Percentiles rank a stretch among this genome's conserved stretches.
These are phyloP conservation scores for Neurospora sp. DNA, from an alignment of 495 filamentous ascomycete species.

Conservation along the genomic window DNA sequence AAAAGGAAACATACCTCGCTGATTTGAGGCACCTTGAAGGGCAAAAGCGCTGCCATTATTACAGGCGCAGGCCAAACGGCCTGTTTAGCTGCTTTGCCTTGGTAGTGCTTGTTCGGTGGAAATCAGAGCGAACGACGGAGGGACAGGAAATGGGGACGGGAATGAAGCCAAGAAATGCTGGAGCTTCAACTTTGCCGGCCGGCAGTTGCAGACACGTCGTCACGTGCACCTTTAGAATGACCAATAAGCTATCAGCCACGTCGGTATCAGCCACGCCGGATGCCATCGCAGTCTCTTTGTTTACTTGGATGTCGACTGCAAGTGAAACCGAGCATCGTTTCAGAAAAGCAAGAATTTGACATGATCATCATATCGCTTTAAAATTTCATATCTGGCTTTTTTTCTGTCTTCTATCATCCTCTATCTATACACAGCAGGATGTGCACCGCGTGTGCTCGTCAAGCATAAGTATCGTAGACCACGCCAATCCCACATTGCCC, in stretches of 20 bases:
- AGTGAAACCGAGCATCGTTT: background rate
- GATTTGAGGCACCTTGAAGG: conserved; percentile 27
- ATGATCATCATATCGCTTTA: background rate
- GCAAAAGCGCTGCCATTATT: background rate
- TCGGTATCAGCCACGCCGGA: background rate
- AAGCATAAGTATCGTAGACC: background rate
- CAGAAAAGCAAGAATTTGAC: background rate
- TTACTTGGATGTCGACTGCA: background rate
- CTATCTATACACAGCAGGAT: background rate
- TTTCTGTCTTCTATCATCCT: background rate
- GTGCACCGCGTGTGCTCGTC: background rate
- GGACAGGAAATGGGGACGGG: background rate
- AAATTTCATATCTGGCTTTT: background rate
- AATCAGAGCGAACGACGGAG: background rate
- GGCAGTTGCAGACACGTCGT: background rate
- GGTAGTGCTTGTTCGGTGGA: background rate
- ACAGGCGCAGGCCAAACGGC: background rate
- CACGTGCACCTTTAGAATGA: background rate
- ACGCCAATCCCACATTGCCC: background rate
- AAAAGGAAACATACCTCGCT: conserved; percentile 36
- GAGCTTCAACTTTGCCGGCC: background rate
- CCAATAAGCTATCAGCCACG: background rate
- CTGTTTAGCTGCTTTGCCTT: background rate
- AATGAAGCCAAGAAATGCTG: background rate
- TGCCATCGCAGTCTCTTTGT: background rate